Evolutionary conservation across 2,329 filamentous ascomycete species (phyloP).

Genomic region (Cladophialophora bantiana): DNA sequence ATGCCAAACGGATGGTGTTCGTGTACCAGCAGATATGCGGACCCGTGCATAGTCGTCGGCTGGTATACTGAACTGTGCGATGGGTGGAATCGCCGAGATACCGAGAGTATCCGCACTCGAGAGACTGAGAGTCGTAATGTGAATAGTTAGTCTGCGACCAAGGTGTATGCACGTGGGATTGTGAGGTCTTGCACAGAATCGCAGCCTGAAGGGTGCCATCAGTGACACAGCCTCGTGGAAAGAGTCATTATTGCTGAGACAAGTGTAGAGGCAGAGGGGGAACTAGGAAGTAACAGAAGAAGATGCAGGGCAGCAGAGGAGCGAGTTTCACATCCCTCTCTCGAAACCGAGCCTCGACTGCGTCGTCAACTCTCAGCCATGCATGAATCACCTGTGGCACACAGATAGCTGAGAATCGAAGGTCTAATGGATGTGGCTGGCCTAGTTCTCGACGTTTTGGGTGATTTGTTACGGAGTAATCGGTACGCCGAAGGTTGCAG

Average conservation of each 20-base stretch:
- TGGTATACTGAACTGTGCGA: background rate
- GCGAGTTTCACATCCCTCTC: background rate
- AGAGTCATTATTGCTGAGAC: slow-evolving; percentile 3
- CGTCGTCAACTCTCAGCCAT: background rate
- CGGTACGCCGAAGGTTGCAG: background rate
- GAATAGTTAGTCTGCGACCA: background rate
- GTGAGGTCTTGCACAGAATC: background rate
- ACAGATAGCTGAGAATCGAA: background rate
- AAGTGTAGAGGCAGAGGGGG: background rate
- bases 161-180: background rate
- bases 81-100: background rate
- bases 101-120: background rate
- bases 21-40: background rate
- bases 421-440: slow-evolving; percentile 5
- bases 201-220: background rate
- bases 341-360: slow-evolving; percentile 8
- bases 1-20: background rate
- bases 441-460: background rate
- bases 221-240: slow-evolving; percentile 6
- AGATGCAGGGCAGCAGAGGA: background rate
- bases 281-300: background rate
- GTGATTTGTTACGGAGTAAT: background rate
- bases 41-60: background rate
- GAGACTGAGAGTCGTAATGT: background rate
- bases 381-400: slow-evolving; percentile 10